Evolutionary conservation across 1,139 yeast genomes (phyloP).

Genomic region (Komagataea norvegica): DNA sequence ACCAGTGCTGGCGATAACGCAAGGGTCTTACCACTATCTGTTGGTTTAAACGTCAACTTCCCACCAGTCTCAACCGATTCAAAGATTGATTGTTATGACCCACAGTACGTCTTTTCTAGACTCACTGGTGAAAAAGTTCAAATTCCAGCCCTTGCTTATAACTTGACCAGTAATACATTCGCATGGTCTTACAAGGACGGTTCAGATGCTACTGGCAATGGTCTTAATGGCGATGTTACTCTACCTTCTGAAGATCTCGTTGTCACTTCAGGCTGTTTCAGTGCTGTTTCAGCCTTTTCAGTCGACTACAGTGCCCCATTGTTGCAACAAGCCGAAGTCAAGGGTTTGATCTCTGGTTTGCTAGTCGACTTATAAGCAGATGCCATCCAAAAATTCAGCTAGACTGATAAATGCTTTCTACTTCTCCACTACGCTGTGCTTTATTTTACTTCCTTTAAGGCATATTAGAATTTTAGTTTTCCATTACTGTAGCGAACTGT

Average conservation of each 20-base stretch:
- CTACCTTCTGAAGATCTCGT: constrained; percentile 21
- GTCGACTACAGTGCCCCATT: constrained; percentile 25
- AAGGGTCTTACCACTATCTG: constrained; percentile 39
- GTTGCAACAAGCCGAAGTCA: constrained; percentile 15
- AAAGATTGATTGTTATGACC: constrained; percentile 35
- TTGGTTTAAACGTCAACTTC: constrained; percentile 46
- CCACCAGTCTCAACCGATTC: constrained; percentile 39
- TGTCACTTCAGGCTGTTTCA: constrained; percentile 13
- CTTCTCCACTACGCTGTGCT: neutral
- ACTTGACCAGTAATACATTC: constrained; percentile 19
- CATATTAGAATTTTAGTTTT: too few relatives aligned
- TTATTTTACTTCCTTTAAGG: too few relatives aligned
- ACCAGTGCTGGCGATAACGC: constrained; percentile 29
- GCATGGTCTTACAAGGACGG: constrained; percentile 8
- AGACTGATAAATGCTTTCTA: too few relatives aligned
- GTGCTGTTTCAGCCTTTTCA: constrained; percentile 21
- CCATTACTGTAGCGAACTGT: too few relatives aligned
- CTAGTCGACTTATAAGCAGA: constrained; percentile 2
- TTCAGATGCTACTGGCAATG: constrained; percentile 13
- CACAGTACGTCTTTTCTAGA: constrained; percentile 38
- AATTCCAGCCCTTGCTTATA: constrained; percentile 14
- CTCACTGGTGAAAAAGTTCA: constrained; percentile 36
- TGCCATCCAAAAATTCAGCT: too few relatives aligned
- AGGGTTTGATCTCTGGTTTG: constrained; percentile 11
- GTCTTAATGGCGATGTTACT: constrained; percentile 19